These are phyloP conservation scores for Linnemannia zychae DNA, from an alignment of 192 early-diverging fungal species.

Conservation along the genomic window DNA sequence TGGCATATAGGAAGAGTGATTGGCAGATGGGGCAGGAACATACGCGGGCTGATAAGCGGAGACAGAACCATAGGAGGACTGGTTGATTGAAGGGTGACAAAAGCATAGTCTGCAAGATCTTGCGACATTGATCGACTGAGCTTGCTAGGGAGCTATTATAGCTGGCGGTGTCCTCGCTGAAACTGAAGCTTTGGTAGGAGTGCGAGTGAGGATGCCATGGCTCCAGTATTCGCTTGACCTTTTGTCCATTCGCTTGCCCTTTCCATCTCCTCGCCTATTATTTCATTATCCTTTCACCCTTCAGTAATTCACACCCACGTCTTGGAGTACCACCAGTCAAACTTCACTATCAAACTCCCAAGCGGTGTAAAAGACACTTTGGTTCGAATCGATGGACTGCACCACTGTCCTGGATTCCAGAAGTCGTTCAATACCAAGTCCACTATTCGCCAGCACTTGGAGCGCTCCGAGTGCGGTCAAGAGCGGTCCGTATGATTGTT, in stretches of 20 bases:
- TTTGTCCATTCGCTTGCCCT: too few relatives aligned
- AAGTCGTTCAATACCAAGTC: constrained; percentile 12
- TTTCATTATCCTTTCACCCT: too few relatives aligned
- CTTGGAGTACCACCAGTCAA: constrained; percentile 7
- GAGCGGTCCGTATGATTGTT: not conserved
- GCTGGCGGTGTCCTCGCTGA: not conserved
- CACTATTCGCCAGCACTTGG: constrained; percentile 3
- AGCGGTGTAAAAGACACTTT: constrained; percentile 13
- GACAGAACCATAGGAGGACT: not conserved
- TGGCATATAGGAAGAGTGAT: not conserved
- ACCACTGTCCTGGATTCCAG: constrained; percentile 8
- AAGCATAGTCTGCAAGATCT: not conserved
- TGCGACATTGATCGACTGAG: not conserved
- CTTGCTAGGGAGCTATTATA: not conserved
- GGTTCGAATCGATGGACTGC: constrained; percentile 4
- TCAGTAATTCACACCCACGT: too few relatives aligned
- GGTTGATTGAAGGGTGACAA: not conserved
- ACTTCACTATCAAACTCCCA: constrained; percentile 12
- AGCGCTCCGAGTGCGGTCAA: constrained; percentile 11
- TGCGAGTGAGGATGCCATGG: not conserved
- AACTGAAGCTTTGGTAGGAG: not conserved
- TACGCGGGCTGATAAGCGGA: not conserved
- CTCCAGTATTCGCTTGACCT: too few relatives aligned
- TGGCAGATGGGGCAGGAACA: not conserved
- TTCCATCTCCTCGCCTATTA: too few relatives aligned